phyloP scores from a whole-genome alignment of 306 rosid genomes.

The Lathyrus aphaca region DNA sequence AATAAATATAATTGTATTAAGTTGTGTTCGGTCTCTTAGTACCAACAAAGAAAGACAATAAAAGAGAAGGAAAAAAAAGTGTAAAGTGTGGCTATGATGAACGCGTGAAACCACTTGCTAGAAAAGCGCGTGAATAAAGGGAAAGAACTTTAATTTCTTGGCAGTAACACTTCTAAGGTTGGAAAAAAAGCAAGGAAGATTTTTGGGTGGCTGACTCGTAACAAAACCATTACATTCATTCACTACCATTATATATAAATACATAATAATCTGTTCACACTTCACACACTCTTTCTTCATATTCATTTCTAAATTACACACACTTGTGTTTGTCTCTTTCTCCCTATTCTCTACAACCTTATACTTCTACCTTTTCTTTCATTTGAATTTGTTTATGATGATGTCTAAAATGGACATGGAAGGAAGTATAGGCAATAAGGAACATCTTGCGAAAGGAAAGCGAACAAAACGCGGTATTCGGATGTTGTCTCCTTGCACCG shows the following conservation, averaged over 20 bases:
- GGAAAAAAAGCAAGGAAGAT: constrained; percentile 66
- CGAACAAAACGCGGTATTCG: constrained; percentile 68
- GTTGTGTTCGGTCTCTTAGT: too few relatives aligned
- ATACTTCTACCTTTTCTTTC: background rate
- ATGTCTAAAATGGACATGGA: constrained; percentile 51
- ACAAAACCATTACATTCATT: constrained; percentile 29
- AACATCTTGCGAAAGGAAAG: constrained; percentile 54
- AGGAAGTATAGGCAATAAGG: constrained; percentile 39
- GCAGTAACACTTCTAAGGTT: constrained; percentile 60
- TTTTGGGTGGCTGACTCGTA: constrained; percentile 56
- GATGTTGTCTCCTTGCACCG: constrained; percentile 44
- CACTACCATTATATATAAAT: constrained; percentile 21
- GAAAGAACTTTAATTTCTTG: constrained; percentile 47
- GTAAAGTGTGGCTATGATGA: constrained; percentile 36
- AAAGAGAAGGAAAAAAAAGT: constrained; percentile 26
- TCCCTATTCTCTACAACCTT: constrained; percentile 19
- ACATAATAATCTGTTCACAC: constrained; percentile 35
- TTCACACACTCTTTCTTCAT: constrained; percentile 4
- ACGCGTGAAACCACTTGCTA: constrained; percentile 30
- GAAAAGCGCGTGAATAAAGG: constrained; percentile 44
- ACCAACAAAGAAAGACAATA: background rate
- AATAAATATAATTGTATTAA: too few relatives aligned
- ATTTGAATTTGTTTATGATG: background rate
- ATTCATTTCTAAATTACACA: constrained; percentile 25
- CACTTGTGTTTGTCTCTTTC: constrained; percentile 31